A percentile compares a stretch with the other conserved stretches of the same genome.
phyloP scores from a whole-genome alignment of 257 asterid genomes.

The Galeopsis tetrahit region DNA sequence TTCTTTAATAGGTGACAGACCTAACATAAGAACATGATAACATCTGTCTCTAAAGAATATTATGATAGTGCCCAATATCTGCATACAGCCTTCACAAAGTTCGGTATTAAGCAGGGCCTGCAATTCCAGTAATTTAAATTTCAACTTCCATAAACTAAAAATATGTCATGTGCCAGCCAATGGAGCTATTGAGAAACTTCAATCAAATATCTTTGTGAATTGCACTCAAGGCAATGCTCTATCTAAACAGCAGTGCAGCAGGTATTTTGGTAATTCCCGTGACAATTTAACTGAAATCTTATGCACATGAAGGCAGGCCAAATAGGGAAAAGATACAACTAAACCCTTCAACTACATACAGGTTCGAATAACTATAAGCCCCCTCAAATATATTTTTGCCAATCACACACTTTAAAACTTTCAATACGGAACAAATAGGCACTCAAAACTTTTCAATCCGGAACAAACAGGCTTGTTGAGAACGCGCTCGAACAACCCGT shows the following conservation, averaged over 20 bases:
- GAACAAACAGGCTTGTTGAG: too few species aligned
- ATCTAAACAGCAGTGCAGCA: not conserved
- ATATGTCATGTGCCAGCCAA: not conserved
- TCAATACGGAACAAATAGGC: not conserved
- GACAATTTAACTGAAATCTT: conserved; percentile 8
- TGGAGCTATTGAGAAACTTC: not conserved
- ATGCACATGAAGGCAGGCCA: not conserved
- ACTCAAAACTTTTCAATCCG: too few species aligned
- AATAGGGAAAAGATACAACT: not conserved
- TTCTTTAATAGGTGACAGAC: not conserved
- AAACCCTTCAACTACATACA: not conserved
- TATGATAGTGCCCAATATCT: not conserved
- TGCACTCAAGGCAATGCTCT: not conserved
- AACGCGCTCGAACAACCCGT: too few species aligned
- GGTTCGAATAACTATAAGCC: not conserved
- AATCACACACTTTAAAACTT: not conserved
- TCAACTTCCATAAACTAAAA: not conserved
- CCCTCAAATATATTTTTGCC: not conserved
- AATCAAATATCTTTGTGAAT: not conserved
- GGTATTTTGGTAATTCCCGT: not conserved
- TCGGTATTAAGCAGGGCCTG: not conserved
- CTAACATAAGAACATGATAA: conserved; percentile 13
- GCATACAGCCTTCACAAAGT: not conserved
- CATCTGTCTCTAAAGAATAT: not conserved
- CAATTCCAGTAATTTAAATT: conserved; percentile 9